Percentiles rank a stretch among this genome's conserved stretches.
Evolutionary conservation across 2,329 filamentous ascomycete species (phyloP).

Genomic region (Fusarium hostae): DNA sequence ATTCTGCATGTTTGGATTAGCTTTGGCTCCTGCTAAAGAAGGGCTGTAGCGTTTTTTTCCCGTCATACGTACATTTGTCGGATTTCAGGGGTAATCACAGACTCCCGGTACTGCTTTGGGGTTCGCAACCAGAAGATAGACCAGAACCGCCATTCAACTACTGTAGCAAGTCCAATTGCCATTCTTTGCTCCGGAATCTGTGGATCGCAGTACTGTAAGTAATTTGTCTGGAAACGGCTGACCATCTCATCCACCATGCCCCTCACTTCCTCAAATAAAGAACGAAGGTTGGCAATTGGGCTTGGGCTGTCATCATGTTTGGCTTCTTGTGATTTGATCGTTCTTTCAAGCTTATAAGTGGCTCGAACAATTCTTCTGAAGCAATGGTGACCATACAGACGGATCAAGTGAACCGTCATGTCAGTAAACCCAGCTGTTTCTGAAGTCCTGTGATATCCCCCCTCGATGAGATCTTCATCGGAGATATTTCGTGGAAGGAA

Average conservation of each 20-base stretch:
- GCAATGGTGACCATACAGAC: background rate
- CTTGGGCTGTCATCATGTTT: background rate
- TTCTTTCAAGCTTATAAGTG: background rate
- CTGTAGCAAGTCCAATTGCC: background rate
- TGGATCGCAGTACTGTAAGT: background rate
- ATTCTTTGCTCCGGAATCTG: background rate
- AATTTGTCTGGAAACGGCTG: background rate
- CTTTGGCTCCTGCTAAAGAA: too few relatives aligned
- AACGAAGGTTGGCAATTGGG: background rate
- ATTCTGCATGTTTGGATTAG: background rate
- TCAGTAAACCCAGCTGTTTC: background rate
- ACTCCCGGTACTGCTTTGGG: background rate
- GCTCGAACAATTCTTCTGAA: background rate
- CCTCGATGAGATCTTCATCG: background rate
- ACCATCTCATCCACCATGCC: background rate
- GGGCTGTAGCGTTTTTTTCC: too few relatives aligned
- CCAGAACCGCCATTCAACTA: conserved; percentile 1
- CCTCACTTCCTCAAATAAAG: background rate
- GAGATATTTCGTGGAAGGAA: background rate
- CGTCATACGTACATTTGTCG: background rate
- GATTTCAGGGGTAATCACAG: background rate
- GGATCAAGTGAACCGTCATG: conserved; percentile 1
- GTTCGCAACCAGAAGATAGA: conserved; percentile 1
- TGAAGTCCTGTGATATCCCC: too few relatives aligned
- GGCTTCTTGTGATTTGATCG: background rate